Evolutionary conservation across 257 asterid genomes (phyloP), one percentile per base, ranked within the genome.

Genomic region (Solanum rostratum): DNA sequence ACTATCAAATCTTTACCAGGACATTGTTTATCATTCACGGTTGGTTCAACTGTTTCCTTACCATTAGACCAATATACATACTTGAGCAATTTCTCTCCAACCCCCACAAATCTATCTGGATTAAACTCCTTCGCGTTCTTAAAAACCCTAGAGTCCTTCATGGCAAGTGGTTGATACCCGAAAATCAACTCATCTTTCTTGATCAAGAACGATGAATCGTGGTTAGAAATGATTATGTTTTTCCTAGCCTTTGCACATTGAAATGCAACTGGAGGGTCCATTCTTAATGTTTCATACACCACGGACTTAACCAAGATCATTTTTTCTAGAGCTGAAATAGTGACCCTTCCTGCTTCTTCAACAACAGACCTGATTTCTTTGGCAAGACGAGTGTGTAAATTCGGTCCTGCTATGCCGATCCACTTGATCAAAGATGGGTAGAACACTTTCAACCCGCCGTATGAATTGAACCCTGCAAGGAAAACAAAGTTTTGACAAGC

Each of bases 61-160:
- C 88, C 90, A 30, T 87, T 87, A 12, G 90, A 87, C 90, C 90
- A 87, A 6, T 85, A 79, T 10, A 87, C 88, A 41, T 87, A 83
- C 83, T 83, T 79, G 13, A 87, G 76, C 59, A 87, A 29, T 46
- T 83, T 55, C 85, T 87, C 85, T 45, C 88, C 86, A 30, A 50
- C 59, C 0, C 90, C 90, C 13, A 87, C 46, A 43, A 87, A 87
- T 24, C 90, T 57, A 33, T 85, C 88, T 8, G 81, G 45, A 50
- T 82, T 83, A 14, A 87, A 87, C 85, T 52, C 60, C 15, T 55
- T 73, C 10, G 83, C 84, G 6, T 85, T 22, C 20, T 22, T 13
- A 62, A 85, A 87, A 22, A 87, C 46, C 29, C 43, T 83, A 0
- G 86, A 73, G n/a, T 85, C 90, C 52, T 79, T 85, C 1, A 82